Conservation (phyloP, 148 eudicot species). For the Cornus florida region DNA sequence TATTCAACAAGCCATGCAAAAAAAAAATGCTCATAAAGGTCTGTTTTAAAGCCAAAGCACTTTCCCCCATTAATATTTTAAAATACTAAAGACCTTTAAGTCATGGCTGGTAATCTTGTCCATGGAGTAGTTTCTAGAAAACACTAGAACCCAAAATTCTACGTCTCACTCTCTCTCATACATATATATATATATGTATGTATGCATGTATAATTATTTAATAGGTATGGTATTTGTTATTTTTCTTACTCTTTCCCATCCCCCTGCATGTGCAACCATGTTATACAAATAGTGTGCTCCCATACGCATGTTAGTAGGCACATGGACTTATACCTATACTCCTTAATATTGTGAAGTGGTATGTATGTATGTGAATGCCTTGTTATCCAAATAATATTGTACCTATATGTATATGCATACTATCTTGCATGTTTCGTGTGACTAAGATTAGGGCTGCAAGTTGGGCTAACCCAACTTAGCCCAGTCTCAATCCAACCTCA, state of each 20-base stretch:
- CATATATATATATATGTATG: neutral
- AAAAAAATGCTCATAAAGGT: neutral
- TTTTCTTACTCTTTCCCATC: slow-evolving; percentile 4
- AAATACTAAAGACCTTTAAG: neutral
- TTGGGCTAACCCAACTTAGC: too few relatives aligned
- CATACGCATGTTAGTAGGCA: slow-evolving; percentile 7
- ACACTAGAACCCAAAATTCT: neutral
- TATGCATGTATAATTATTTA: neutral
- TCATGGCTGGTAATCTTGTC: too few relatives aligned
- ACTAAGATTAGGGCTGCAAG: too few relatives aligned
- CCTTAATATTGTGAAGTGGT: neutral
- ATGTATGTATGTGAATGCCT: neutral
- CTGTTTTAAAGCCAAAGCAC: neutral
- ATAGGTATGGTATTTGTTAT: neutral
- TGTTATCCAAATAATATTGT: neutral
- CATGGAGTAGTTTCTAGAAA: neutral
- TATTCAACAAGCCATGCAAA: neutral
- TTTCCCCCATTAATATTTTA: neutral
- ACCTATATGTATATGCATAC: neutral
- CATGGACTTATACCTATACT: neutral
- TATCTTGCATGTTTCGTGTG: neutral
- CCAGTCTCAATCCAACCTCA: too few relatives aligned
- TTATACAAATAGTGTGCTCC: neutral
- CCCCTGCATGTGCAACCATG: slow-evolving; percentile 22
- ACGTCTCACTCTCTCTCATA: neutral